Percentiles rank a stretch among this genome's conserved stretches.
Conservation (phyloP, 1,139 yeast genomes). For the Protomyces arabidopsidicola region DNA sequence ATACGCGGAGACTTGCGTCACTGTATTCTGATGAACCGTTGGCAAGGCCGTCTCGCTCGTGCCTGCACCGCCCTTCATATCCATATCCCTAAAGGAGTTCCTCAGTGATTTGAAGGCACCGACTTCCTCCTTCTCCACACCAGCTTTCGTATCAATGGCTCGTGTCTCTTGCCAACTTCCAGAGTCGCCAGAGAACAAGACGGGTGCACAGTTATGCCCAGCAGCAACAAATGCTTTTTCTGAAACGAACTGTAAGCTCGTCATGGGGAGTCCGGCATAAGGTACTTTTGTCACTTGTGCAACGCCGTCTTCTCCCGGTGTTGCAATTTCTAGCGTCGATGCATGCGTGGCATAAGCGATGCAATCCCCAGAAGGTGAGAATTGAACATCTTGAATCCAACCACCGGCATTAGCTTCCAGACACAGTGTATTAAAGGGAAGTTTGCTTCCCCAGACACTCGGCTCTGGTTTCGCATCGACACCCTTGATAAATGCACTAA, state of each 20-base stretch:
- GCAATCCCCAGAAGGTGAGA: slow-evolving; percentile 73
- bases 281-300: slow-evolving; percentile 41
- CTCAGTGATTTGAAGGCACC: slow-evolving; percentile 72
- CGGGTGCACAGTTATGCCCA: slow-evolving; percentile 90
- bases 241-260: slow-evolving; percentile 62
- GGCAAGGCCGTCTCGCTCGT: slow-evolving; percentile 49
- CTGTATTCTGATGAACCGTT: slow-evolving; percentile 89
- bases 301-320: slow-evolving; percentile 32
- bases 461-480: slow-evolving; percentile 78
- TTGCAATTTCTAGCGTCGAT: slow-evolving; percentile 47
- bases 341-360: slow-evolving; percentile 62
- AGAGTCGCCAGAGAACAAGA: slow-evolving; percentile 69
- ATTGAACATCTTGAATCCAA: slow-evolving; percentile 89
- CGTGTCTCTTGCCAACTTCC: slow-evolving; percentile 52
- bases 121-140: slow-evolving; percentile 44
- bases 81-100: slow-evolving; percentile 93
- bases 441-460: slow-evolving; percentile 86
- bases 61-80: slow-evolving; percentile 64
- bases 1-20: slow-evolving; percentile 38
- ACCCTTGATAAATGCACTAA: slow-evolving; percentile 88
- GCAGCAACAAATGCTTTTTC: slow-evolving; percentile 73
- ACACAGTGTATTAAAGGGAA: slow-evolving; percentile 91
- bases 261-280: slow-evolving; percentile 80
- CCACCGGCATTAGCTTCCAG: slow-evolving; percentile 71
- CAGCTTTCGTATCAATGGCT: slow-evolving; percentile 8